Conservation (phyloP, 1,139 yeast species). For the Zygosaccharomyces pseudobailii region DNA sequence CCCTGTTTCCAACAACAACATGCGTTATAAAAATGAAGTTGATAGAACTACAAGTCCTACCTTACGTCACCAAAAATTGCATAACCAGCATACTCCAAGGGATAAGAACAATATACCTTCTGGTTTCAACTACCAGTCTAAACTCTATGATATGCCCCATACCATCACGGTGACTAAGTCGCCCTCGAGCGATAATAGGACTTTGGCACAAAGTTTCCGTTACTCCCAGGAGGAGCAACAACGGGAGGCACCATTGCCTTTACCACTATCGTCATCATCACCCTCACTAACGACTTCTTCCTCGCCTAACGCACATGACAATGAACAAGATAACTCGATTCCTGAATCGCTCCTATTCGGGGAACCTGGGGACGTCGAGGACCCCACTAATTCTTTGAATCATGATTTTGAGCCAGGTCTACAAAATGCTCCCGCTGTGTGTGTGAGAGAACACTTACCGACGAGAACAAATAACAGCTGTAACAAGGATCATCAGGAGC, state of each 20-base stretch:
- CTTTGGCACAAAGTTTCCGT: conserved; percentile 2
- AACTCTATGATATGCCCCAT: conserved; percentile 33
- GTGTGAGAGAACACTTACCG: neutral
- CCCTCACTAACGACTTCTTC: neutral
- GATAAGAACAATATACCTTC: conserved; percentile 5
- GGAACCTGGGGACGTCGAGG: conserved; percentile 29
- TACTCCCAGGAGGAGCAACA: conserved; percentile 3
- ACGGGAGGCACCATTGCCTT: neutral
- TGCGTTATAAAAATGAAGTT: neutral
- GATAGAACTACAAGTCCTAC: conserved; percentile 11
- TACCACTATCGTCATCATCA: neutral
- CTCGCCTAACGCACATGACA: neutral
- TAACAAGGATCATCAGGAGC: conserved; percentile 7
- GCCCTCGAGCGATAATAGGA: conserved; percentile 9
- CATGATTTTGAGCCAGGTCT: neutral
- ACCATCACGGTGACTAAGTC: conserved; percentile 7
- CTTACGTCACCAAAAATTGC: conserved; percentile 4
- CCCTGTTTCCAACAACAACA: conserved; percentile 12
- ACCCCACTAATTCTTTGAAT: conserved; percentile 13
- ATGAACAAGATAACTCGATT: conserved; percentile 3
- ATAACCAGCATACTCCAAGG: conserved; percentile 4
- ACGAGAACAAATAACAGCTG: neutral
- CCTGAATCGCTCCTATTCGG: conserved; percentile 28
- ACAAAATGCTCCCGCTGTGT: neutral
- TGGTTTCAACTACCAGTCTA: conserved; percentile 34